These are phyloP conservation scores for Fusarium begoniae DNA, from an alignment of 2,329 filamentous ascomycete species.

Conservation along the genomic window DNA sequence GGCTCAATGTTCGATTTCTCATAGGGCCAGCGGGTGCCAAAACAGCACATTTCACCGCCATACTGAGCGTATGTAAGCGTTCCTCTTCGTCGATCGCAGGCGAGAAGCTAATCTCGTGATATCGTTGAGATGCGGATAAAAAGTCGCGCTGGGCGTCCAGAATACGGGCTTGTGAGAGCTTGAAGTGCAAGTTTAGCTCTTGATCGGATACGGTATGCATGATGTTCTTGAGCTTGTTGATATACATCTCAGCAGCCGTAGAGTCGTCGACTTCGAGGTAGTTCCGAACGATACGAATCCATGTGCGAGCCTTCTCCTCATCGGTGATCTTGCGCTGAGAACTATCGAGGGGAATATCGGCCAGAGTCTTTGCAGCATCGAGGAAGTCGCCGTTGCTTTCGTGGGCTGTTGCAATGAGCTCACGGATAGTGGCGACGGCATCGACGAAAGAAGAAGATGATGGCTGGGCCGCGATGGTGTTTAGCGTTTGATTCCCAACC, in stretches of 20 bases:
- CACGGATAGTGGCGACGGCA: slow-evolving; percentile 80
- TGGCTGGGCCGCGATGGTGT: slow-evolving; percentile 67
- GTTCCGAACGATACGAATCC: slow-evolving; percentile 94
- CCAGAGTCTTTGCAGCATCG: slow-evolving; percentile 79
- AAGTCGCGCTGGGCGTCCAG: slow-evolving; percentile 91
- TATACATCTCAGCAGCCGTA: slow-evolving; percentile 81
- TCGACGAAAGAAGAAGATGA: slow-evolving; percentile 81
- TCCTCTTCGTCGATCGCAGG: slow-evolving; percentile 85
- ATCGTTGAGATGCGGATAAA: slow-evolving; percentile 85
- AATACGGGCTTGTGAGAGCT: slow-evolving; percentile 91
- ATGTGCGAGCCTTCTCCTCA: slow-evolving; percentile 83
- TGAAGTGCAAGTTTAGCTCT: slow-evolving; percentile 82
- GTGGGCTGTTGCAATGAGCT: slow-evolving; percentile 84
- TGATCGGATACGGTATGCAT: slow-evolving; percentile 81
- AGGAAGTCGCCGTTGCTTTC: slow-evolving; percentile 84
- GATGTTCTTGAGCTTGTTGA: slow-evolving; percentile 95
- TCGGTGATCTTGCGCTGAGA: slow-evolving; percentile 86
- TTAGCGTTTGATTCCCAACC: slow-evolving; percentile 78
- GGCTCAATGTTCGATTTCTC: slow-evolving; percentile 80
- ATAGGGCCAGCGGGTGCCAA: slow-evolving; percentile 90
- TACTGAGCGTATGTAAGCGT: slow-evolving; percentile 82
- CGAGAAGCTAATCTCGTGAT: slow-evolving; percentile 86
- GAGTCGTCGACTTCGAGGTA: slow-evolving; percentile 95
- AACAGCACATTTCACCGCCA: slow-evolving; percentile 91
- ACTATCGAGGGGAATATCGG: slow-evolving; percentile 87